Evolutionary conservation across 352 stramenopile species (phyloP).

Genomic region (Pseudoperonospora humuli): DNA sequence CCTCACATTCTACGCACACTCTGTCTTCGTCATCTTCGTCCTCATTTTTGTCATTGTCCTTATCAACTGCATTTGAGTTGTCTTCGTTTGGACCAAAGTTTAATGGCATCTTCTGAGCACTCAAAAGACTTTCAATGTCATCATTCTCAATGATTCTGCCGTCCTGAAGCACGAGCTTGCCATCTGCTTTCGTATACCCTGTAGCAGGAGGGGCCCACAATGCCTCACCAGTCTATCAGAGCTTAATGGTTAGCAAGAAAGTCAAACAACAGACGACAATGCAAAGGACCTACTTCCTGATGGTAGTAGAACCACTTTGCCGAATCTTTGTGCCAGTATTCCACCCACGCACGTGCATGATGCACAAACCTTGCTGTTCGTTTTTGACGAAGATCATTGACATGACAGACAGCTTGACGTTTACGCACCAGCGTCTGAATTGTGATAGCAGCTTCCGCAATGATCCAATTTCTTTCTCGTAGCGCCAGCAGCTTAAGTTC

Average conservation of each 20-base stretch:
- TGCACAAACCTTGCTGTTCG: slow-evolving; percentile 33
- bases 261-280: background rate
- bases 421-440: slow-evolving; percentile 56
- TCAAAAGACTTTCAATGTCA: slow-evolving; percentile 24
- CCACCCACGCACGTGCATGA: too few relatives aligned
- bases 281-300: background rate
- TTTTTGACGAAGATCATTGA: slow-evolving; percentile 24
- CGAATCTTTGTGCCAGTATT: slow-evolving; percentile 75
- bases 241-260: slow-evolving; percentile 6
- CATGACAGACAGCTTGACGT: slow-evolving; percentile 34
- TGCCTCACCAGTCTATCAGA: slow-evolving; percentile 47
- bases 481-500: slow-evolving; percentile 59
- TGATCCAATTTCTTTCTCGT: slow-evolving; percentile 49
- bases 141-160: slow-evolving; percentile 55
- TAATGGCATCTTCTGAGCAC: slow-evolving; percentile 15
- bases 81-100: slow-evolving; percentile 3
- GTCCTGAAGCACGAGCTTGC: slow-evolving; percentile 59
- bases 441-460: slow-evolving; percentile 42
- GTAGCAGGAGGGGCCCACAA: slow-evolving; percentile 59
- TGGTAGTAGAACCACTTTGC: slow-evolving; percentile 77
- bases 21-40: slow-evolving; percentile 51
- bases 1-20: slow-evolving; percentile 73
- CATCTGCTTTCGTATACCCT: slow-evolving; percentile 68
- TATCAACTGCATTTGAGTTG: background rate
- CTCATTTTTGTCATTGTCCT: slow-evolving; percentile 11